Conservation (phyloP, 306 rosid species). For the Dicorynia guianensis region DNA sequence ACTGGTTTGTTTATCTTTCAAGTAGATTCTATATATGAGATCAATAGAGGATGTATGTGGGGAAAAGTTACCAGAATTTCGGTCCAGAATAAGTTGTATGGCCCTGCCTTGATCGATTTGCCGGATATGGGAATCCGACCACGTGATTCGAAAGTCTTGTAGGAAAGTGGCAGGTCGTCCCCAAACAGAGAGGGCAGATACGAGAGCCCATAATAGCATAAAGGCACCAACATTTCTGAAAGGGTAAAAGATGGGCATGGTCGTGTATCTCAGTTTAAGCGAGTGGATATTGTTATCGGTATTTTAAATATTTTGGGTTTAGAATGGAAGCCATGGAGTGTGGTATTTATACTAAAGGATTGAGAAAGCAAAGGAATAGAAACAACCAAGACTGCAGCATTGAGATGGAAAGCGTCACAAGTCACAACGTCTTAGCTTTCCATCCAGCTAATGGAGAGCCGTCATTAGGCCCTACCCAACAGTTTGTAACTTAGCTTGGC, state of each 20-base stretch:
- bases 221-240: constrained; percentile 19
- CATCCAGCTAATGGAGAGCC: constrained; percentile 78
- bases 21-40: neutral
- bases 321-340: constrained; percentile 25
- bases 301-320: neutral
- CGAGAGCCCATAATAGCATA: constrained; percentile 42
- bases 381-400: constrained; percentile 33
- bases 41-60: neutral
- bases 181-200: constrained; percentile 43
- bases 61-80: constrained; percentile 68
- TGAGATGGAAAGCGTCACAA: constrained; percentile 43
- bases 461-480: constrained; percentile 68
- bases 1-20: neutral
- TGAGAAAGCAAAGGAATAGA: neutral
- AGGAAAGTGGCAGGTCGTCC: constrained; percentile 82
- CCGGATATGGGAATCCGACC: constrained; percentile 78
- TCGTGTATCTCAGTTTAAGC: neutral
- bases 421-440: constrained; percentile 58
- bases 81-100: constrained; percentile 85
- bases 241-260: constrained; percentile 45
- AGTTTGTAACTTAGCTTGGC: constrained; percentile 33
- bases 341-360: constrained; percentile 44
- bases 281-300: neutral
- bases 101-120: constrained; percentile 82
- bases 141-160: constrained; percentile 71